A percentile compares a stretch with the other conserved stretches of the same genome.
phyloP scores from a whole-genome alignment of 306 rosid species.

The Malus fusca region DNA sequence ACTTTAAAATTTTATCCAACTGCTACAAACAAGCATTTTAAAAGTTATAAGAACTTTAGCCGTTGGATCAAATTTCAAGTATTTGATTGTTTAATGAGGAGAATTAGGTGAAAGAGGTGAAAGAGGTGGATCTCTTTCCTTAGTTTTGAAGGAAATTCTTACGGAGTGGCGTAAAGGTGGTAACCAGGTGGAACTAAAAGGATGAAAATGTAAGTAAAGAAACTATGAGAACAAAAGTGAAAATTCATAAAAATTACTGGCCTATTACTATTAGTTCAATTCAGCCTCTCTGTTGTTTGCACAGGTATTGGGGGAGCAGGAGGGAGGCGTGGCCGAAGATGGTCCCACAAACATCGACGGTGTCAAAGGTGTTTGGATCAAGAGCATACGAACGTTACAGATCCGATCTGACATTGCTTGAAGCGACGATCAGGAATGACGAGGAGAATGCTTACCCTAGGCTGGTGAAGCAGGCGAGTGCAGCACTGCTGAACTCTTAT shows the following conservation, averaged over 20 bases:
- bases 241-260: background rate
- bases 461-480: constrained; percentile 66
- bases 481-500: constrained; percentile 70
- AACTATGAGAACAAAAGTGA: background rate
- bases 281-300: background rate
- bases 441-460: constrained; percentile 40
- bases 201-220: background rate
- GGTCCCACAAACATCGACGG: constrained; percentile 76
- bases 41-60: no score
- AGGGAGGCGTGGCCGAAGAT: constrained; percentile 79
- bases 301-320: constrained; percentile 74
- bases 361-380: constrained; percentile 74
- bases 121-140: no score
- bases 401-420: constrained; percentile 62
- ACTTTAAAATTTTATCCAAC: no score
- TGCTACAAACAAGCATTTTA: accelerated
- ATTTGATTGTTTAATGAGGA: accelerated
- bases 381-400: constrained; percentile 61
- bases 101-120: no score
- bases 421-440: constrained; percentile 59
- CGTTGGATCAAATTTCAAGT: no score
- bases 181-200: no score
- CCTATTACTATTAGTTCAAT: background rate
- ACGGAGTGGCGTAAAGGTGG: background rate
- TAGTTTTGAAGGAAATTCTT: background rate